Percentiles rank a stretch among this genome's conserved stretches.
These are phyloP conservation scores for Phialocephala subalpina DNA, from an alignment of 2,329 filamentous ascomycete species.

Conservation along the genomic window DNA sequence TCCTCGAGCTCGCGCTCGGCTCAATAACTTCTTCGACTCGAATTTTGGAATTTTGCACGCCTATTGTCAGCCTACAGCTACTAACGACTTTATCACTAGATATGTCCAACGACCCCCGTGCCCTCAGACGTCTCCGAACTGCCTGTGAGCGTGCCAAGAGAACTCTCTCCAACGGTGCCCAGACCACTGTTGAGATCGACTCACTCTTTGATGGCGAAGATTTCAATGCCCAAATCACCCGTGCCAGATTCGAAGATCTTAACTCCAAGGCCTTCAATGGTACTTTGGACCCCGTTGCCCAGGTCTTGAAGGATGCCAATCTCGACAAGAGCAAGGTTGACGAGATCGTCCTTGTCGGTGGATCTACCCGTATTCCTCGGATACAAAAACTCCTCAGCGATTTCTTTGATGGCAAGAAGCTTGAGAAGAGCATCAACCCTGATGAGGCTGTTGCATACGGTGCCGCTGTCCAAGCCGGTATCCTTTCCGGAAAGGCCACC, in stretches of 20 bases:
- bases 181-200: constrained; percentile 98
- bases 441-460: constrained; percentile 99
- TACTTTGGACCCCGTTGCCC: constrained; percentile 93
- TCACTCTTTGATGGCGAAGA: constrained; percentile 98
- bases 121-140: constrained; percentile 93
- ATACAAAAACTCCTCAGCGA: constrained; percentile 99
- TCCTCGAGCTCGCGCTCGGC: neutral
- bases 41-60: no score
- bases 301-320: constrained; percentile 92
- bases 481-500: constrained; percentile 97
- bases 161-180: constrained; percentile 95
- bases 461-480: constrained; percentile 98
- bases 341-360: constrained; percentile 98
- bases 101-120: constrained; percentile 84
- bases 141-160: constrained; percentile 99
- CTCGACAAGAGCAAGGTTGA: constrained; percentile 93
- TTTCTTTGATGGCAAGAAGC: constrained; percentile 99
- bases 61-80: neutral
- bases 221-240: constrained; percentile 96
- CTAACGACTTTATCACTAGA: constrained; percentile 45
- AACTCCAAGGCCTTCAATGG: constrained; percentile 95
- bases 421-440: constrained; percentile 99
- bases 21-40: no score
- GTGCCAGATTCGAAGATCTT: constrained; percentile 98
- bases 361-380: constrained; percentile 97